Evolutionary conservation across 768 basidiomycete species (phyloP), one percentile per base, ranked within the genome.

Genomic region (Suillus luteus): DNA sequence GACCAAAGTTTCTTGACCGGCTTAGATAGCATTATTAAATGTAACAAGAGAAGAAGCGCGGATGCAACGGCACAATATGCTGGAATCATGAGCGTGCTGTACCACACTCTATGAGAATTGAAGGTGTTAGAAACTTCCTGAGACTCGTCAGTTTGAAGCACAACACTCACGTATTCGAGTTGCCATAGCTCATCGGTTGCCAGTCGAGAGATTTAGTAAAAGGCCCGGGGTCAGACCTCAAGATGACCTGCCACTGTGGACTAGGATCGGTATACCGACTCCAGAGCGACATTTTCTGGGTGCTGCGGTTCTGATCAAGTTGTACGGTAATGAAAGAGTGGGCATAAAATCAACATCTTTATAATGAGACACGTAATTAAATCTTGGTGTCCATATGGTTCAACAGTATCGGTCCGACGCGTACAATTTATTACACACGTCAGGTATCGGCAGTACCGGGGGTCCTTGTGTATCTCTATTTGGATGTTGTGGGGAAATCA

Each of bases 81-180:
- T n/a, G 66, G 66, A 31, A 67, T 55, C 61, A 62, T 35, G n/a
- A 67, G 67, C 27, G 67, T 64, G 61, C 49, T 60, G 6, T 31
- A 38, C 61, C 51, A 62, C 12, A 59, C 22, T 15, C 66, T 68
- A 31, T 31, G 15, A 14, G 11, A 9, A 44, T 15, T 33, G 9
- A 35, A 19, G 63, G 12, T 37, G 10, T 46, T 14, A 62, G 40
- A 27, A 27, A 6, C 11, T 41, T 52, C 4, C n/a, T n/a, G n/a
- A 54, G 44, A 22, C 22, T n/a, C n/a, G 27, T 59, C 51, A 58
- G 22, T 22, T 57, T 24, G 41, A 41, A 15, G 19, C 9, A 40
- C 24, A 24, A 43, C 22, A 38, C 37, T 37, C 14, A 37, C 35
- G 41, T 8, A 8, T 43, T 24, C 48, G 1, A 24, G 6, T 24